Evolutionary conservation across 495 filamentous ascomycete species (phyloP), one percentile per base, ranked within the genome.

Genomic region (Neurospora cerealis): DNA sequence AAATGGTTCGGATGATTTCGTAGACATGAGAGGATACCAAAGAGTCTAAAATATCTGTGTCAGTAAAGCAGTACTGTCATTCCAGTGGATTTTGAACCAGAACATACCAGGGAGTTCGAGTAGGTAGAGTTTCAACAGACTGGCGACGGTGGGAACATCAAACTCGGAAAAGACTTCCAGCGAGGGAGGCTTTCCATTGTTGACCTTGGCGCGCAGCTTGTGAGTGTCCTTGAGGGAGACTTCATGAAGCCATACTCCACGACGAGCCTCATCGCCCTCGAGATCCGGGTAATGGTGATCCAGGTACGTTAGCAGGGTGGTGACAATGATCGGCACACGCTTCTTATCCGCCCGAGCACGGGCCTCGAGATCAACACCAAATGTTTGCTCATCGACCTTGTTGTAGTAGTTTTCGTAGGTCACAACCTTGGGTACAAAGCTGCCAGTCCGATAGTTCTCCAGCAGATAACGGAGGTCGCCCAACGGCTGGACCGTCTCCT

Each of bases 331-430:
- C 36, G 96, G 96, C 4, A 99, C 96, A 62, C 96, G 92, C 82
- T 98, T 99, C 78, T 93, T 89, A 80, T 99, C 96, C 71, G 93
- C 93, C 78, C 96, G 86, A 46, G 96, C 96, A 76, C 96, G 86
- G 69, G 95, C 94, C 82, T 99, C 96, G 39, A 99, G 89, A 77
- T 99, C 96, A 42, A 99, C 93, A 75, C 96, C 96, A 79, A 98
- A 99, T 10, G 94, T 97, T 86, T 98, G 93, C 79, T 98, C 95
- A 83, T 97, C 96, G 9, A 97, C 94, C 69, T 92, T 93, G 77
- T 97, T 97, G 83, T 99, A 99, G 83, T 99, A 99, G 82, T 97
- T 98, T 84, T 99, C 96, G 82, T 98, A 99, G 5, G 91, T 89
- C 70, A 94, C 90, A n/a, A 98, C 95, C 75, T 88, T 94, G 9